Evolutionary conservation across 2,329 filamentous ascomycete genomes (phyloP).

Genomic region (Xylariaceae sp.): DNA sequence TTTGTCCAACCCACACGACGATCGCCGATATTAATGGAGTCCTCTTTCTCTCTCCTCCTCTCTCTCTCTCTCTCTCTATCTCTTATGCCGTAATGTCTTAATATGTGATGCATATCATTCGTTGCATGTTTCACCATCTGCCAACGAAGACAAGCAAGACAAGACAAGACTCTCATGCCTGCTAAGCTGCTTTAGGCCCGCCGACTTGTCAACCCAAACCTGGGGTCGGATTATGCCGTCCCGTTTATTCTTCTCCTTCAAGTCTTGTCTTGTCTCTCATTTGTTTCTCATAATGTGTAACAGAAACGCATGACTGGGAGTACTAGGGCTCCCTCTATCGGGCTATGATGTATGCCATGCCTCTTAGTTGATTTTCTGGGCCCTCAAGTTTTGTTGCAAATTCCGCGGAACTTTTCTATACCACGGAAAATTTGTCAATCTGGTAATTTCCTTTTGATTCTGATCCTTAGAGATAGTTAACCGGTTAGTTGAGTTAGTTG

Average conservation of each 20-base stretch:
- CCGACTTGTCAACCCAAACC: conserved; percentile 1
- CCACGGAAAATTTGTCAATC: no score
- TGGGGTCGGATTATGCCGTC: conserved; percentile 15
- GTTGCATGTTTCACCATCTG: background rate
- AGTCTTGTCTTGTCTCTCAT: no score
- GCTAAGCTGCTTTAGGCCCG: conserved; percentile 9
- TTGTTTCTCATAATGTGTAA: background rate
- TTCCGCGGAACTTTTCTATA: no score
- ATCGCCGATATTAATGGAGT: background rate
- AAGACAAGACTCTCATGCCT: conserved; percentile 8
- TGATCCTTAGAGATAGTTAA: no score
- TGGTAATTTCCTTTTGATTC: no score
- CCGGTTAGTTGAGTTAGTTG: no score
- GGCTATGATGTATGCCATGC: background rate
- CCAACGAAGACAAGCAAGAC: conserved; percentile 5
- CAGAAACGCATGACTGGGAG: background rate
- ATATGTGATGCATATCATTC: background rate
- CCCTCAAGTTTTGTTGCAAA: background rate
- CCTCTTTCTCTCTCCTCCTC: no score
- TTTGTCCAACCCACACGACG: background rate
- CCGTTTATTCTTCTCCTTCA: background rate
- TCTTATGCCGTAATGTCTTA: background rate
- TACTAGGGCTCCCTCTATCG: no score
- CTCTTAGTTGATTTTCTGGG: background rate
- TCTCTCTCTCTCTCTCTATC: no score